Percentiles rank a stretch among this genome's conserved stretches.
Conservation (phyloP, 345 rosid genomes). For the Eucalyptus regnans region DNA sequence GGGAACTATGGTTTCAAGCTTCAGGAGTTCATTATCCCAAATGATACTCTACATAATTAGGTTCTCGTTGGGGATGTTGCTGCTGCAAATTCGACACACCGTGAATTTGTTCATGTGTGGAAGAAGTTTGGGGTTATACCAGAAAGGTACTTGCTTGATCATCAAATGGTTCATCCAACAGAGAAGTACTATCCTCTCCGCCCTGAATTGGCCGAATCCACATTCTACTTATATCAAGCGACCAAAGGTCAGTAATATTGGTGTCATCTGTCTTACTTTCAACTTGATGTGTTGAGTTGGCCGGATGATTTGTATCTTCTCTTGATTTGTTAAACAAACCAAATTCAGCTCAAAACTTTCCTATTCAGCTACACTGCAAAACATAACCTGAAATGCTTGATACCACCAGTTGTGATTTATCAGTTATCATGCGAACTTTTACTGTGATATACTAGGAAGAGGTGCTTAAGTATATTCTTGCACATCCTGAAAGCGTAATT, state of each 20-base stretch:
- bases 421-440: not conserved
- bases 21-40: not conserved
- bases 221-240: conserved; percentile 94
- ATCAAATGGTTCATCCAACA: conserved; percentile 83
- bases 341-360: not conserved
- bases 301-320: not conserved
- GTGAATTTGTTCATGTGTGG: conserved; percentile 83
- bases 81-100: conserved; percentile 90
- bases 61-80: conserved; percentile 89
- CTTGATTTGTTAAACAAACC: not conserved
- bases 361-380: not conserved
- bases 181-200: conserved; percentile 94
- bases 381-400: not conserved
- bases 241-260: conserved; percentile 57
- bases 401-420: not conserved
- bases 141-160: conserved; percentile 89
- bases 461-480: not conserved
- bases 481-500: not conserved
- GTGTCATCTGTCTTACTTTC: not conserved
- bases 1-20: not conserved
- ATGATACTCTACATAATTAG: conserved; percentile 13
- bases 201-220: conserved; percentile 94
- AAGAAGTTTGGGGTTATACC: conserved; percentile 84
- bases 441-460: not conserved
- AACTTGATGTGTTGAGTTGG: not conserved